Conservation (phyloP, 768 basidiomycete genomes). For the Mrakia blollopis region DNA sequence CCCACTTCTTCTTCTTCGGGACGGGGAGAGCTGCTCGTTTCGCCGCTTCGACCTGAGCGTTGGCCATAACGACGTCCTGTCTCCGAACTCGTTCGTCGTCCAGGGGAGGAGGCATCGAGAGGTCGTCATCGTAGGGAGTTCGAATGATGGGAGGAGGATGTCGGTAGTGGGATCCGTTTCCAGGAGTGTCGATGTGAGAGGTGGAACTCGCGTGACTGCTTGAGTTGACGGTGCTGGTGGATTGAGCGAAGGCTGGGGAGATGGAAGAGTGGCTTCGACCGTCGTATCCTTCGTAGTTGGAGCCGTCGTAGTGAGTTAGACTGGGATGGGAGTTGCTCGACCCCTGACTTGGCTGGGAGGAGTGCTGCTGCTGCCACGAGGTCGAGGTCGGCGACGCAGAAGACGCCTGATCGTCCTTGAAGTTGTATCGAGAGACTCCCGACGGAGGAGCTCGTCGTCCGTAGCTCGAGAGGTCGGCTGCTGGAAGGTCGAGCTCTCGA, state of each 20-base stretch:
- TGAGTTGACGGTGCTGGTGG: conserved; percentile 27
- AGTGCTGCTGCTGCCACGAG: conserved; percentile 1
- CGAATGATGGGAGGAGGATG: conserved; percentile 17
- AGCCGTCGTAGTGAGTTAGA: conserved; percentile 5
- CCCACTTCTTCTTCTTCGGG: conserved; percentile 46
- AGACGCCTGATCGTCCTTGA: background rate
- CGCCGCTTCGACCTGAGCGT: conserved; percentile 30
- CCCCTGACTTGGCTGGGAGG: background rate
- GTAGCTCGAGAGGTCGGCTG: conserved; percentile 43
- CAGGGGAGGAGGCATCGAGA: conserved; percentile 29
- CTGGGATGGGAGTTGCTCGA: background rate
- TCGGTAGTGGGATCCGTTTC: background rate
- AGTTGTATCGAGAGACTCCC: conserved; percentile 17
- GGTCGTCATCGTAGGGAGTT: conserved; percentile 30
- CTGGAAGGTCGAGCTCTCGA: conserved; percentile 44
- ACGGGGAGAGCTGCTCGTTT: conserved; percentile 24
- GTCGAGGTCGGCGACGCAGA: conserved; percentile 14
- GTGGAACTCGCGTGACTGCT: conserved; percentile 18
- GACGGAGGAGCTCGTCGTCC: conserved; percentile 39
- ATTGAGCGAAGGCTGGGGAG: background rate
- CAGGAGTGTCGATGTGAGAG: conserved; percentile 11
- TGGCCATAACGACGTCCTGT: conserved; percentile 34
- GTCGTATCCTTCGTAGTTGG: background rate
- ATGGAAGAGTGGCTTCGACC: background rate
- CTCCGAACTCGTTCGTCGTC: conserved; percentile 21